Conservation (phyloP, 192 early-diverging fungal species). For the Cladochytrium replicatum region DNA sequence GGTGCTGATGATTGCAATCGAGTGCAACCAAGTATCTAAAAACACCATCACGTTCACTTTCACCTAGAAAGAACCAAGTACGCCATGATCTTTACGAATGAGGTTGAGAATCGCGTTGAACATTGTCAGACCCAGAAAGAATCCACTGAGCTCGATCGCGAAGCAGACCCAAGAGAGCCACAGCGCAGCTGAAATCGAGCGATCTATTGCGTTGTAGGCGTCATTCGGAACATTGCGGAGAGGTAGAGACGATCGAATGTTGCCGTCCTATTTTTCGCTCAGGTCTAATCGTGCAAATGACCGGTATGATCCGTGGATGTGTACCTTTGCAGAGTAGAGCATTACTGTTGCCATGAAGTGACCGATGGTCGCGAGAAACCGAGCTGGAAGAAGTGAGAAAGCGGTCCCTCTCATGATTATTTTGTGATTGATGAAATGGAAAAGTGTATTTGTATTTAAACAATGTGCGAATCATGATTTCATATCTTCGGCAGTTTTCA, state of each 20-base stretch:
- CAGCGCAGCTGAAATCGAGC: conserved; percentile 19
- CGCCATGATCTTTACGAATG: too few species aligned
- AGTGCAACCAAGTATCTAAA: too few species aligned
- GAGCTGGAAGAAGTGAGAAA: conserved; percentile 24
- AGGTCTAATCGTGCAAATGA: background rate
- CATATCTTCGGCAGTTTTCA: too few species aligned
- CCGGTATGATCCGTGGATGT: background rate
- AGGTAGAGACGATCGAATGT: conserved; percentile 23
- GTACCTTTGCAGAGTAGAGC: conserved; percentile 29
- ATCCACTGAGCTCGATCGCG: conserved; percentile 19
- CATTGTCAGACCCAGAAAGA: conserved; percentile 26
- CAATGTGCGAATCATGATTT: too few species aligned
- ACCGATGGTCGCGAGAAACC: conserved; percentile 24
- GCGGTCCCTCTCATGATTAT: too few species aligned
- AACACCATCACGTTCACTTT: too few species aligned
- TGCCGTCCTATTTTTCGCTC: conserved; percentile 25
- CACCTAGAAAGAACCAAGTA: too few species aligned
- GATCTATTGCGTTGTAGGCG: conserved; percentile 7
- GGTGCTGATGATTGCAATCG: too few species aligned
- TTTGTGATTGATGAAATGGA: too few species aligned
- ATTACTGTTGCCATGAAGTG: conserved; percentile 30
- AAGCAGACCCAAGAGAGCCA: conserved; percentile 31
- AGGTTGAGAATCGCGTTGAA: conserved; percentile 18
- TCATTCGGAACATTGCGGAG: conserved; percentile 13
- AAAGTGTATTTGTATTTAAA: too few species aligned